These are phyloP conservation scores for Cronartium ribicola DNA, from an alignment of 1,284 basidiomycete genomes.

Conservation along the genomic window DNA sequence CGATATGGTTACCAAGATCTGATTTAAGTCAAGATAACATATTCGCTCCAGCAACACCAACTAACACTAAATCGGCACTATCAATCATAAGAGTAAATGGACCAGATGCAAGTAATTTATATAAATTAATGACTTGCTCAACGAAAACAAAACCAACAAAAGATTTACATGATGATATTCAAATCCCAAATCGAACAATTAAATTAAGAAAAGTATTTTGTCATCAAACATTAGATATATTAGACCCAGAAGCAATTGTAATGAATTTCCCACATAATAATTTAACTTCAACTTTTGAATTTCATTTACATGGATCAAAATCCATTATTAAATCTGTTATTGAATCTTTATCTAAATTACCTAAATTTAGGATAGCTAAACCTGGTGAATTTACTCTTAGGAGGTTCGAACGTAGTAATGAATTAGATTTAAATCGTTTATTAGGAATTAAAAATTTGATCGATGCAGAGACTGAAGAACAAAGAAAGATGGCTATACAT, in stretches of 20 bases:
- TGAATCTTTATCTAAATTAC: conserved; percentile 59
- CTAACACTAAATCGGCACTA: conserved; percentile 69
- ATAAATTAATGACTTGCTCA: conserved; percentile 58
- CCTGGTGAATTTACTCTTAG: conserved; percentile 81
- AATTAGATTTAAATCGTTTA: conserved; percentile 68
- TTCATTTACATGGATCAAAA: conserved; percentile 81
- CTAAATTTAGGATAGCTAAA: conserved; percentile 67
- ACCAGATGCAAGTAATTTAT: conserved; percentile 62
- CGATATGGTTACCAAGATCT: conserved; percentile 13
- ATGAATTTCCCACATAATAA: conserved; percentile 20
- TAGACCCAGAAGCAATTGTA: conserved; percentile 58
- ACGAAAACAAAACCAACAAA: background rate
- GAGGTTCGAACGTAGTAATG: conserved; percentile 69
- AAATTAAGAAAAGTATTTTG: conserved; percentile 66
- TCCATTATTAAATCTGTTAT: conserved; percentile 70
- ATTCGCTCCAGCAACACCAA: conserved; percentile 77
- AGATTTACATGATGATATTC: background rate
- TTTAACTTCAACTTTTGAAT: conserved; percentile 60
- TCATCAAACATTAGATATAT: conserved; percentile 60
- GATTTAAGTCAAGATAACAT: conserved; percentile 59
- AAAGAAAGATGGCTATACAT: conserved; percentile 67
- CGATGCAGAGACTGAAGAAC: conserved; percentile 75
- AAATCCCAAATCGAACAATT: conserved; percentile 60
- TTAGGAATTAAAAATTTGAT: conserved; percentile 79
- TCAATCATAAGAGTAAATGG: conserved; percentile 77